Conservation (phyloP, 305 asterid genomes). For the Stenogyne calaminthoides region DNA sequence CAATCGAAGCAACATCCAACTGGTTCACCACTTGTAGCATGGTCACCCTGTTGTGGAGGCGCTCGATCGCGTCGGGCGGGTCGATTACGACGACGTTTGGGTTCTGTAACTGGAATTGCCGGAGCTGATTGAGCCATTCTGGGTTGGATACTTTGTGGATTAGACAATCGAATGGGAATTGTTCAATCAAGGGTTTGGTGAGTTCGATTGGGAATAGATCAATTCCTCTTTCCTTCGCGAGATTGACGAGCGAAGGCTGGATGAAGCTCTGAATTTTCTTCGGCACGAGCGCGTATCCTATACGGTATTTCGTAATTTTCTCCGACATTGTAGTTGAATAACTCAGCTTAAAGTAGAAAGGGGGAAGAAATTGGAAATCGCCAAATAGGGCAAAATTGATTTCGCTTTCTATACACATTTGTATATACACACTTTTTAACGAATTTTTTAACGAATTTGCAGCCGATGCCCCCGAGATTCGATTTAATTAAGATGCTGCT, state of each 20-base stretch:
- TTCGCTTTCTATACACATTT: background rate
- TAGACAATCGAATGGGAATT: conserved; percentile 68
- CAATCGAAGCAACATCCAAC: conserved; percentile 36
- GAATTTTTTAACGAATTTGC: no score
- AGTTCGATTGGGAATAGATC: conserved; percentile 58
- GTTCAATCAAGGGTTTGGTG: conserved; percentile 57
- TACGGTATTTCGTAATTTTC: conserved; percentile 35
- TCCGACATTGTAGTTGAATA: conserved; percentile 30
- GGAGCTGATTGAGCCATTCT: conserved; percentile 60
- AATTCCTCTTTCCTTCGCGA: conserved; percentile 58
- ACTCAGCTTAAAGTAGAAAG: background rate
- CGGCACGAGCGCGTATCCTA: conserved; percentile 78
- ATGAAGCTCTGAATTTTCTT: conserved; percentile 64
- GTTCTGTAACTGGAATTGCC: conserved; percentile 31
- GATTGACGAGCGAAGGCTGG: conserved; percentile 58
- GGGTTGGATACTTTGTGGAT: conserved; percentile 64
- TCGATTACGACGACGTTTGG: conserved; percentile 63
- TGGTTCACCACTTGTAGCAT: conserved; percentile 69
- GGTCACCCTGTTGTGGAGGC: conserved; percentile 69
- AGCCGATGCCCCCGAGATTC: no score
- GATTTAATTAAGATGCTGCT: no score
- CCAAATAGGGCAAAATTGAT: background rate
- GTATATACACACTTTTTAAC: background rate
- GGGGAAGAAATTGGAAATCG: background rate
- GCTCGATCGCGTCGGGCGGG: conserved; percentile 51